Evolutionary conservation across 2,329 filamentous ascomycete genomes (phyloP), one percentile per base, ranked within the genome.

Genomic region (Sporothrix mexicana): DNA sequence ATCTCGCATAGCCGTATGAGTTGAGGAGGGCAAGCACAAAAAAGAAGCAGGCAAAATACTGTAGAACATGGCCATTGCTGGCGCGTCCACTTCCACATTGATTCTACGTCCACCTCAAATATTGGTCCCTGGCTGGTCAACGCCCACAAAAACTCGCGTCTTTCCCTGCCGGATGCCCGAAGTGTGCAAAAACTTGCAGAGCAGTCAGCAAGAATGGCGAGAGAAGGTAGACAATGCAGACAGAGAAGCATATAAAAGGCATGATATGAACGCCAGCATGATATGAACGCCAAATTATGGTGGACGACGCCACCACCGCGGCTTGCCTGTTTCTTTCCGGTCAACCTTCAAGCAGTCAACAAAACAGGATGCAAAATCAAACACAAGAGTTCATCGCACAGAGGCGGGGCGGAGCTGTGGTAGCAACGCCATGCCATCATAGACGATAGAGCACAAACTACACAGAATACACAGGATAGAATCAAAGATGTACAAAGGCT

Each of bases 161-260:
- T 64, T 64, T 36, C 59, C 59, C 36, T 64, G 59, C 55, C 59
- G 36, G 36, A 64, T 43, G 59, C 36, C 59, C 59, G 59, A 45
- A 23, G 59, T 1, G n/a, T 64, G 36, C 36, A 64, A n/a, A 45
- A 45, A 6, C 9, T 8, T 64, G 59, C 36, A 64, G 59, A 64
- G 30, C 1, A 36, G 30, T 36, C 30, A 36, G 30, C 30, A 1
- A 64, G n/a, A 55, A 3, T 53, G n/a, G 9, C 3, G 17, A 53
- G 51, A 53, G 51, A 53, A 8, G 2, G 47, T 17, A 17, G 15
- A 10, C 15, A 55, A 12, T 12, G 45, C 45, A 13, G 15, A 17
- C 45, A 47, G 8, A 25, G 13, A 55, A 45, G n/a, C 36, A 43
- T 20, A 43, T 17, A 45, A 8, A 45, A 55, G 9, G 12, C 25